Percentiles rank a stretch among this genome's conserved stretches.
phyloP scores from a whole-genome alignment of 177 flowering plant species.

The Telopea speciosissima region DNA sequence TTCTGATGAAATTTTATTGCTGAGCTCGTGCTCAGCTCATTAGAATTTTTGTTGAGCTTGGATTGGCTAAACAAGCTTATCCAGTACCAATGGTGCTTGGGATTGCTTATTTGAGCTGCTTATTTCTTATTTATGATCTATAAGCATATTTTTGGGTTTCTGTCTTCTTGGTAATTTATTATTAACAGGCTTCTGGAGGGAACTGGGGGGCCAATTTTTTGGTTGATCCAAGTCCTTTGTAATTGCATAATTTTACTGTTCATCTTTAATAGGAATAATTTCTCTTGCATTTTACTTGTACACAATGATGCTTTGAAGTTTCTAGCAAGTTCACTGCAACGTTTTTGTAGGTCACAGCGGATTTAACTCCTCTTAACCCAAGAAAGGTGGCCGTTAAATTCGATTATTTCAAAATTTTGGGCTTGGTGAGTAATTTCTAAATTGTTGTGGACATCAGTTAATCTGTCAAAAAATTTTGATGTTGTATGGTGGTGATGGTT shows the following conservation, averaged over 20 bases:
- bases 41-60: too few species aligned
- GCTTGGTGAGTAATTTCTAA: conserved; percentile 49
- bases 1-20: too few species aligned
- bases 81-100: background rate
- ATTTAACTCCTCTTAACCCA: conserved; percentile 72
- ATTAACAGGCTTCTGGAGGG: background rate
- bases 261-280: background rate
- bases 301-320: background rate
- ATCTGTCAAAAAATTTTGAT: background rate
- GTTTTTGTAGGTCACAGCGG: conserved; percentile 77
- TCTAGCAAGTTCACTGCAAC: background rate
- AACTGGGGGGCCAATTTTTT: background rate
- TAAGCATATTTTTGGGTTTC: too few species aligned
- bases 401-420: conserved; percentile 70
- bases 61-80: background rate
- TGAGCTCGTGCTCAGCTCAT: too few species aligned
- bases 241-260: background rate
- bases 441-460: background rate
- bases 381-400: conserved; percentile 83
- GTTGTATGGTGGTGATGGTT: background rate
- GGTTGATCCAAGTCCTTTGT: background rate
- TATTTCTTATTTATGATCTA: too few species aligned
- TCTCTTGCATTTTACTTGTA: background rate
- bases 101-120: too few species aligned
- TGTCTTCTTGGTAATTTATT: too few species aligned